Conservation (phyloP, 2,329 filamentous ascomycete genomes). For the Colletotrichum musicola region DNA sequence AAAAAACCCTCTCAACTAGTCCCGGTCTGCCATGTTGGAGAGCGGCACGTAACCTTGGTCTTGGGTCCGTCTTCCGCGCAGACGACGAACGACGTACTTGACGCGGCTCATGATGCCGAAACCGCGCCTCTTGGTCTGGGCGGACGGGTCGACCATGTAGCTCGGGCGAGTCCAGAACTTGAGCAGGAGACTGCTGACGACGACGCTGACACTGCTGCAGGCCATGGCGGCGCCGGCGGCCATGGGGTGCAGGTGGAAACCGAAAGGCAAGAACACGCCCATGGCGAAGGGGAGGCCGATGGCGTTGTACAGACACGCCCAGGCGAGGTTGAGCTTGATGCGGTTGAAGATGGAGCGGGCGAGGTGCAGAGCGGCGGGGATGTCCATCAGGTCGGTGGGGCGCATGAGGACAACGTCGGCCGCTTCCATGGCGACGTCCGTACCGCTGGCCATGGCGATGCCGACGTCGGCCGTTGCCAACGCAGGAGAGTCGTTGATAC, state of each 20-base stretch:
- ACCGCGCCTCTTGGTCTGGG: slow-evolving; percentile 68
- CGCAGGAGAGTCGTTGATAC: slow-evolving; percentile 97
- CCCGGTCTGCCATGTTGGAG: slow-evolving; percentile 59
- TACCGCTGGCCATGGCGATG: slow-evolving; percentile 92
- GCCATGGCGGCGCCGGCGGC: slow-evolving; percentile 96
- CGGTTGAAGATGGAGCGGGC: slow-evolving; percentile 87
- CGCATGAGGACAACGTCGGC: slow-evolving; percentile 97
- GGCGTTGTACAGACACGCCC: slow-evolving; percentile 94
- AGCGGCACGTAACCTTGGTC: slow-evolving; percentile 72
- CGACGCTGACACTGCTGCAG: slow-evolving; percentile 88
- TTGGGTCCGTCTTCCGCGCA: slow-evolving; percentile 54
- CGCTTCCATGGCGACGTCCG: slow-evolving; percentile 97
- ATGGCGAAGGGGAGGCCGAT: slow-evolving; percentile 95
- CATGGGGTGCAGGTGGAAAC: slow-evolving; percentile 90
- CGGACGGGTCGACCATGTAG: slow-evolving; percentile 84
- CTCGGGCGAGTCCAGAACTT: slow-evolving; percentile 87
- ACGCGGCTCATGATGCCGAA: slow-evolving; percentile 57
- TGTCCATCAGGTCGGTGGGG: slow-evolving; percentile 89
- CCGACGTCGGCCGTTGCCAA: slow-evolving; percentile 93
- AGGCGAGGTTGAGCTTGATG: slow-evolving; percentile 93
- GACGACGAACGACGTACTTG: slow-evolving; percentile 53
- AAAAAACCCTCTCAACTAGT: slow-evolving; percentile 21
- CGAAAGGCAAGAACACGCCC: slow-evolving; percentile 93
- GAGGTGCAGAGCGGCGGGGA: slow-evolving; percentile 88
- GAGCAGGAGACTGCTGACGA: slow-evolving; percentile 83